Base-by-base conservation (phyloP, 306 rosid species). In the Pueraria montana region DNA sequence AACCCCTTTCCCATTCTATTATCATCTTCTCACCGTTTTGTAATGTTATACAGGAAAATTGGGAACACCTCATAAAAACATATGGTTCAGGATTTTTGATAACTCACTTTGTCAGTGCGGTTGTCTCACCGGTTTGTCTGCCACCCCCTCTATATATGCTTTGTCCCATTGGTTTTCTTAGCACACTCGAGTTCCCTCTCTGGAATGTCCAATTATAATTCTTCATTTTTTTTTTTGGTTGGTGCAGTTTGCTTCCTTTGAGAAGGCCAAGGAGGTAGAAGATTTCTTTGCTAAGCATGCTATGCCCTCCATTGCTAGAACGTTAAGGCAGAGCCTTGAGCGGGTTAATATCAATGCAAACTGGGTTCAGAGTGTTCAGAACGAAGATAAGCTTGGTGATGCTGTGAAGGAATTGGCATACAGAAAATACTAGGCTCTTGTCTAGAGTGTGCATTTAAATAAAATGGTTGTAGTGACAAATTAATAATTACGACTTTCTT, bases 241-340 rank as follows among this genome's bases (percentile, higher is more conserved):
- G 71, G 11, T 80, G 84, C 94, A 96, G 99, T 94, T 96, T 91
- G 87, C 99, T 36, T 91, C 98, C 14, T 40, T 80, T 63, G 99
- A 96, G 86, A 93, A 94, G 89, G 94, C 88, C 1, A 87, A 86
- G 80, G 99, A 93, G 83, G 81, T 90, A 13, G 96, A 96, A 86
- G 98, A 90, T 80, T 96, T 93, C 91, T 93, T 93, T 77, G 89
- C 86, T 20, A 81, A 18, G 82, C 94, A 78, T 52, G 49, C 64
- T 8, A 87, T 40, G 78, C 87, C 91, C 1, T 27, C 93, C 10
- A 86, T 94, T 40, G 88, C 91, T 32, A 91, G 99, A 89, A 96
- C 96, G 16, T 49, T 96, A 82, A 96, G 86, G 90, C 99, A 96
- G 91, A 96, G 99, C 87, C 88, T 92, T 26, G 99, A 94, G 87